Base-by-base conservation (phyloP, 108 stramenopile genomes). In the Fistulifera solaris region DNA sequence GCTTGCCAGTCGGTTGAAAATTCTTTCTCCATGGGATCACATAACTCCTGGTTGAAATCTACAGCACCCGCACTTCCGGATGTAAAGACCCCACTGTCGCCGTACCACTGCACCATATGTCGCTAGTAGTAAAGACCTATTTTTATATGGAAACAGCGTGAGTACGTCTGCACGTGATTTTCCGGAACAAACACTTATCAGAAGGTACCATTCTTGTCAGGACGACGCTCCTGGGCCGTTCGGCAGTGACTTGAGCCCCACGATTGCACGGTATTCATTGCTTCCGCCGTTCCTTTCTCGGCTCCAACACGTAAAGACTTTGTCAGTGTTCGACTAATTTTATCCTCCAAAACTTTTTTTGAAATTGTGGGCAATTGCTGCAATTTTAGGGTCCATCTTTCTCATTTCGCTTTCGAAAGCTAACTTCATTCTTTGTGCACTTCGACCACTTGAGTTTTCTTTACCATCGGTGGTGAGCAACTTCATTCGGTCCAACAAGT, bases 11-110 rank as follows among this genome's bases (percentile, higher is more conserved):
- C 67, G 0, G 56, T 52, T 3, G 58, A 39, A 40, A 65, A 68
- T 35, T 68, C 67, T 23, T 63, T 59, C 31, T 73, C 72, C 72
- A 73, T 68, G 0, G 72, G 72, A 41, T 63, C 72, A 27, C 63
- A 71, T 1, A 73, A 40, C 41, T 73, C 66, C 21, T 63, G 62
- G 25, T 73, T 73, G 19, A 73, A 48, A 51, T 73, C 67, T 1
- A 73, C 40, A 2, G 62, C 27, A 0, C 72, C 72, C 2, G 67
- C 72, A 48, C 57, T 54, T 25, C 35, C 19, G 22, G 65, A 66
- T 16, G 58, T 62, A 40, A 58, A 73, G 1, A 68, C 72, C 15
- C 72, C 72, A 65, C 59, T 35, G 56, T 1, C 72, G 62, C n/a
- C 72, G 40, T 8, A 41, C 56, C 18, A 62, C 62, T 40, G 72